A percentile compares a stretch with the other conserved stretches of the same genome.
Evolutionary conservation across 495 filamentous ascomycete genomes (phyloP).

Genomic region (Penicillium fimorum): DNA sequence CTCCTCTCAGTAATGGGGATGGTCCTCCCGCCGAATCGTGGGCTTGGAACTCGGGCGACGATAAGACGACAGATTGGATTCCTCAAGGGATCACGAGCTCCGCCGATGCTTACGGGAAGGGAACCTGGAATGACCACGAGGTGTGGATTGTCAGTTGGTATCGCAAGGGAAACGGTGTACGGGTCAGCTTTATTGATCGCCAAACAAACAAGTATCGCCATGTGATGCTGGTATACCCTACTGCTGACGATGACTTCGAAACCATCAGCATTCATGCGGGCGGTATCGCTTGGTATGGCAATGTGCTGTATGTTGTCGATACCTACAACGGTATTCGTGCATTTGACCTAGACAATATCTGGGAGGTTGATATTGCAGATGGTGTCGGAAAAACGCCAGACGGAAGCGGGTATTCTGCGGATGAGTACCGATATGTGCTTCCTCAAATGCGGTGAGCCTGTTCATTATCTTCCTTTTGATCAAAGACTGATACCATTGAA

Average conservation of each 20-base stretch:
- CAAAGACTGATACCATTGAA: background rate
- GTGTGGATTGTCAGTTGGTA: conserved; percentile 43
- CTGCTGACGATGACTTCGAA: conserved; percentile 28
- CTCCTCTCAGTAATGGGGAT: conserved; percentile 19
- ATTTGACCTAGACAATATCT: conserved; percentile 35
- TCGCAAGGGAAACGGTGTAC: conserved; percentile 30
- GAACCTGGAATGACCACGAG: conserved; percentile 32
- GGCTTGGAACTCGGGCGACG: conserved; percentile 32
- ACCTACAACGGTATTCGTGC: conserved; percentile 31
- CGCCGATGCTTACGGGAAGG: conserved; percentile 33
- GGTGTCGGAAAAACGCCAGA: conserved; percentile 23
- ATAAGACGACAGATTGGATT: conserved; percentile 34
- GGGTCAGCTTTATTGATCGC: conserved; percentile 38
- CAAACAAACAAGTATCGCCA: conserved; percentile 36
- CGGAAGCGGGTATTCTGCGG: conserved; percentile 31
- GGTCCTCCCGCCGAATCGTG: conserved; percentile 28
- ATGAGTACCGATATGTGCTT: conserved; percentile 31
- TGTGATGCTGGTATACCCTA: conserved; percentile 37
- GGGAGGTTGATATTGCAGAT: conserved; percentile 30
- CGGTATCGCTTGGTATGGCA: conserved; percentile 37
- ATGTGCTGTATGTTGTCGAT: conserved; percentile 34
- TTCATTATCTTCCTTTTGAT: background rate
- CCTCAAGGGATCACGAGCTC: conserved; percentile 42
- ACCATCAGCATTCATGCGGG: conserved; percentile 32
- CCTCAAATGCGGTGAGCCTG: conserved; percentile 22